These are phyloP conservation scores for Alternaria infectoria DNA, from an alignment of 2,329 filamentous ascomycete genomes.

Conservation along the genomic window DNA sequence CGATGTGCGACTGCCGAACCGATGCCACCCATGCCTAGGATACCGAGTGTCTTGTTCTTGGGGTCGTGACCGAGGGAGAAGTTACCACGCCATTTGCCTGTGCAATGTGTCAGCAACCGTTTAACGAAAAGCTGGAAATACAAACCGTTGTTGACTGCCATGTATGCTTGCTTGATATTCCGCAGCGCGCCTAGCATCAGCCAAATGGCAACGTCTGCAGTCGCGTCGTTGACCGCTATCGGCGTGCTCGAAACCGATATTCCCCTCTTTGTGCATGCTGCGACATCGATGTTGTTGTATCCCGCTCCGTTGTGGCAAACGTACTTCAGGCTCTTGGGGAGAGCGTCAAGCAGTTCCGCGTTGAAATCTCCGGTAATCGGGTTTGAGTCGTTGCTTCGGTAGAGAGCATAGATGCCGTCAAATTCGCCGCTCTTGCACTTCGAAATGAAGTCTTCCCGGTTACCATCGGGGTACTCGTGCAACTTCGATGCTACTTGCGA, in stretches of 20 bases:
- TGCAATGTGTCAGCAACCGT: constrained; percentile 9
- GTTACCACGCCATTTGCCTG: constrained; percentile 54
- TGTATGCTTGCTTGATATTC: constrained; percentile 55
- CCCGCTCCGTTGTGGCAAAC: constrained; percentile 61
- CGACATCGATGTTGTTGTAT: constrained; percentile 66
- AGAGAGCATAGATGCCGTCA: constrained; percentile 62
- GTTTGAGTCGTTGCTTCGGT: constrained; percentile 64
- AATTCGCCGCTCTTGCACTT: constrained; percentile 62
- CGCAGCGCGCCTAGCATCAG: constrained; percentile 61
- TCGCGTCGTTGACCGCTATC: constrained; percentile 59
- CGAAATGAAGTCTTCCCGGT: constrained; percentile 61
- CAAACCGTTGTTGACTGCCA: constrained; percentile 53
- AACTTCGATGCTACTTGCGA: constrained; percentile 41
- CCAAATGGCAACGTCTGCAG: constrained; percentile 58
- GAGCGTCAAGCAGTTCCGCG: constrained; percentile 50
- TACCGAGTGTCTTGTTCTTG: constrained; percentile 60
- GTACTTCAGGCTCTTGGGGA: constrained; percentile 53
- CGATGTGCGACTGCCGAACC: constrained; percentile 58
- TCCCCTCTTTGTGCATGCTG: constrained; percentile 56
- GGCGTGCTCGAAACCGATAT: constrained; percentile 56
- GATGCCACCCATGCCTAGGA: constrained; percentile 67
- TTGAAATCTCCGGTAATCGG: constrained; percentile 57
- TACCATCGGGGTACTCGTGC: constrained; percentile 61
- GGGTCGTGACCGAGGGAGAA: constrained; percentile 60
- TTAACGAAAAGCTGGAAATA: constrained; percentile 6